A percentile compares a stretch with the other conserved stretches of the same genome.
These are phyloP conservation scores for Penicillium turbatum DNA, from an alignment of 495 filamentous ascomycete genomes.

Conservation along the genomic window DNA sequence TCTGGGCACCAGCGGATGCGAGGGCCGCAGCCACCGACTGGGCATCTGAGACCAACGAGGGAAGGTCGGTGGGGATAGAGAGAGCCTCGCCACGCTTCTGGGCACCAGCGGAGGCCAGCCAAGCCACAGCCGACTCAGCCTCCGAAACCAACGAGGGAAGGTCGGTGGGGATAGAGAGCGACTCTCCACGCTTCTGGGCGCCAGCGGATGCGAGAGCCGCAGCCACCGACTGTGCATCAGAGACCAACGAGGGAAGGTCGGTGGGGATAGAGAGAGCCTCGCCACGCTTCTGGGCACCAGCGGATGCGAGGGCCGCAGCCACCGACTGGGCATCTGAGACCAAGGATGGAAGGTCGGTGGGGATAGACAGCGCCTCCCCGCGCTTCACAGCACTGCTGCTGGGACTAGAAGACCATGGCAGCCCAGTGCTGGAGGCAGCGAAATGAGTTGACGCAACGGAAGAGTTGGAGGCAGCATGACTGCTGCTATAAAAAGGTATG, in stretches of 20 bases:
- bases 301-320: too few species aligned
- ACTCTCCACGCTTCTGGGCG: not conserved
- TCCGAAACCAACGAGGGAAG: slow-evolving; percentile 4
- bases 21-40: slow-evolving; percentile 3
- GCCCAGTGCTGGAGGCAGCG: slow-evolving; percentile 1
- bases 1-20: slow-evolving; percentile 4
- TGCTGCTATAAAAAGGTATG: slow-evolving; percentile 16
- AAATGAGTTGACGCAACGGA: too few species aligned
- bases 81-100: slow-evolving; percentile 7
- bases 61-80: slow-evolving; percentile 5
- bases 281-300: not conserved
- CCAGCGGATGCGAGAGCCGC: too few species aligned
- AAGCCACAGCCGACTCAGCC: slow-evolving; percentile 3
- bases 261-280: slow-evolving; percentile 4
- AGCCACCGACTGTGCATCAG: too few species aligned
- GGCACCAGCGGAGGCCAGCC: slow-evolving; percentile 7
- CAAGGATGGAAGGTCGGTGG: too few species aligned
- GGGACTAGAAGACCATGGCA: not conserved
- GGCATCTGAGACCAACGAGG: slow-evolving; percentile 9
- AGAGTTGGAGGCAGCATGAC: slow-evolving; percentile 7
- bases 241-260: not conserved
- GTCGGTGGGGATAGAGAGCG: slow-evolving; percentile 4
- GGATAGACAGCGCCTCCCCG: too few species aligned
- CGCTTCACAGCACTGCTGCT: not conserved
- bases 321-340: too few species aligned